Percentiles rank a stretch among this genome's conserved stretches.
Conservation (phyloP, 371 early-diverging fungal genomes). For the Mucor irregularis region DNA sequence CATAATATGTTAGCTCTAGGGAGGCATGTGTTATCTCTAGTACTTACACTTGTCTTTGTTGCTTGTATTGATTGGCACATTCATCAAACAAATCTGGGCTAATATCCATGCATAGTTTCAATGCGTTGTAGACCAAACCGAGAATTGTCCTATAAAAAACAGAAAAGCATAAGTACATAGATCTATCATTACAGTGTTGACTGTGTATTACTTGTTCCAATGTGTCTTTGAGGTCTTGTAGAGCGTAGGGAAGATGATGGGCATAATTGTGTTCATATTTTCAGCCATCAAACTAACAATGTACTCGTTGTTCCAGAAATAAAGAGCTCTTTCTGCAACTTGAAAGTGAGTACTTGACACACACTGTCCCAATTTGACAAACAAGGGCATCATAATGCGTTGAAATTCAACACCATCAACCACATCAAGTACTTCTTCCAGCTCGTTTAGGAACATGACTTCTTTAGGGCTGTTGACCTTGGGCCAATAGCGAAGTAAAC, state of each 20-base stretch:
- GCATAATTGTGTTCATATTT: constrained; percentile 85
- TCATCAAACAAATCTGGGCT: constrained; percentile 93
- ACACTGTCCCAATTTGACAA: constrained; percentile 90
- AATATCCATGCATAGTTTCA: constrained; percentile 95
- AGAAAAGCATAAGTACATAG: too few relatives aligned
- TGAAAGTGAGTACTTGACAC: constrained; percentile 96
- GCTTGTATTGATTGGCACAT: constrained; percentile 84
- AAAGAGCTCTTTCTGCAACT: constrained; percentile 94
- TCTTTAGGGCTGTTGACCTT: constrained; percentile 98
- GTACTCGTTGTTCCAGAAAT: constrained; percentile 97
- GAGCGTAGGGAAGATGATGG: constrained; percentile 90
- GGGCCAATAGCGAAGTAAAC: constrained; percentile 94
- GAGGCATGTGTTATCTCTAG: not conserved
- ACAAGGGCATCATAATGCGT: constrained; percentile 86
- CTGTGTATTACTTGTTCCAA: constrained; percentile 97
- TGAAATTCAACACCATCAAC: constrained; percentile 89
- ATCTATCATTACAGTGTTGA: too few relatives aligned
- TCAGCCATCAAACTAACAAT: constrained; percentile 91
- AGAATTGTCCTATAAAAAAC: constrained; percentile 79
- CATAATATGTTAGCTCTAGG: not conserved
- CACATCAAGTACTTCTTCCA: constrained; percentile 94
- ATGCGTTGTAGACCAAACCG: constrained; percentile 89
- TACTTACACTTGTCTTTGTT: constrained; percentile 77
- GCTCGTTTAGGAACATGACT: constrained; percentile 96
- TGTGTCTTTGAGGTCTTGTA: constrained; percentile 93